A percentile compares a stretch with the other conserved stretches of the same genome.
Conservation (phyloP, 2,329 filamentous ascomycete genomes). For the Lithohypha guttulata region DNA sequence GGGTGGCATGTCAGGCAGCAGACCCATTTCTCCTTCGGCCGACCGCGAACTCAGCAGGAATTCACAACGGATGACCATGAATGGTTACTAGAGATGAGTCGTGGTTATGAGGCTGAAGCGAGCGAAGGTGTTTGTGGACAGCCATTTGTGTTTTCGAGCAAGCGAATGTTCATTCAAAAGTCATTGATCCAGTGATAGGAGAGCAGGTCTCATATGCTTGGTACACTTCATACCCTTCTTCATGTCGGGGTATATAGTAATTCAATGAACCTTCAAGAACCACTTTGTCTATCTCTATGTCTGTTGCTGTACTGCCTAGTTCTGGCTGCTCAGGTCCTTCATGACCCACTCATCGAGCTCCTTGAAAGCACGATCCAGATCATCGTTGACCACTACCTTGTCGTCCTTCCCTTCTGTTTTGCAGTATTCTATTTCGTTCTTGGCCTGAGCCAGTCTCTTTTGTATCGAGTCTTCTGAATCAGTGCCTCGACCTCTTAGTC, state of each 20-base stretch:
- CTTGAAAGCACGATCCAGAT: slow-evolving; percentile 46
- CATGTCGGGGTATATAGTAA: slow-evolving; percentile 9
- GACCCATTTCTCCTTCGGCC: slow-evolving; percentile 89
- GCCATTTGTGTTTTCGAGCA: background rate
- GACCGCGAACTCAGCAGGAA: slow-evolving; percentile 93
- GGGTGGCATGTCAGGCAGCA: slow-evolving; percentile 58
- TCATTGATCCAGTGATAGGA: slow-evolving; percentile 10
- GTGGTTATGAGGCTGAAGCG: background rate
- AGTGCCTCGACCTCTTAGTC: slow-evolving; percentile 65
- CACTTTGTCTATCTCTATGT: background rate
- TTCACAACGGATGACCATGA: slow-evolving; percentile 97
- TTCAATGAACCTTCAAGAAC: background rate
- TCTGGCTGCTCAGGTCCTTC: slow-evolving; percentile 16
- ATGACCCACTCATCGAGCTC: slow-evolving; percentile 45
- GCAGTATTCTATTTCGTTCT: slow-evolving; percentile 62
- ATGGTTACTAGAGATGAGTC: slow-evolving; percentile 65
- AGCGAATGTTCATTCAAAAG: slow-evolving; percentile 1
- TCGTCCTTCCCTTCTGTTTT: slow-evolving; percentile 57
- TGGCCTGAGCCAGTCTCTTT: slow-evolving; percentile 60
- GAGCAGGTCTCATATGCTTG: slow-evolving; percentile 21
- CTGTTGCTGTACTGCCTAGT: background rate
- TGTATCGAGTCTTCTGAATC: slow-evolving; percentile 62
- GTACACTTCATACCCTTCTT: slow-evolving; percentile 6
- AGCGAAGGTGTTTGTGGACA: too few relatives aligned
- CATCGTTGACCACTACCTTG: slow-evolving; percentile 55